Base-by-base conservation (phyloP, 768 basidiomycete genomes). In the Tylopilus balloui region DNA sequence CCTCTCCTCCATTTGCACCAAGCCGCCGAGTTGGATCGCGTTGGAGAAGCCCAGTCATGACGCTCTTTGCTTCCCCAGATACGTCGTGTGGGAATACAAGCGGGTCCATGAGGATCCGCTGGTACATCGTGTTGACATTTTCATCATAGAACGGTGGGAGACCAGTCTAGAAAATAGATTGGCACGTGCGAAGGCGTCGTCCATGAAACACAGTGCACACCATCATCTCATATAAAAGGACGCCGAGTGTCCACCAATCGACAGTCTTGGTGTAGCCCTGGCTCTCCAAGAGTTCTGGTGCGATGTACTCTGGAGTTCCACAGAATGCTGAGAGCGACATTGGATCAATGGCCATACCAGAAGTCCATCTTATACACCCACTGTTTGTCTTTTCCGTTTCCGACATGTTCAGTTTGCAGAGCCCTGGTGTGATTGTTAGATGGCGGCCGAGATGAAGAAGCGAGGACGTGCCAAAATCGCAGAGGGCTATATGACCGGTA, bases 91-190 rank as follows among this genome's bases (percentile, higher is more conserved):
- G 88, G 78, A 99, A 98, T 31, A 87, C 77, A 31, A 99, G 80
- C 1, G 94, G 95, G 61, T 99, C 95, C 21, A 84, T 79, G 21
- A 98, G 78, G 64, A 98, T 98, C 51, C 94, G 86, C 67, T 93
- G 88, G 65, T 95, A 94, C 93, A 94, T 96, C 36, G 88, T 87
- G 72, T 95, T 94, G 36, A 95, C 94, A 67, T 98, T 96, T 68
- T 99, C 95, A 61, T 97, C 94, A 67, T 97, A 99, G 78, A 96
- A 98, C 3, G 95, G 95, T 11, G 95, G 96, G 14, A 99, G 80
- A 29, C 95, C 95, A 6, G 95, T 91, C 83, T 96, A 62, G 27
- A 0, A n/a, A 17, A 32, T 32, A 6, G 23, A 15, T 53, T 29
- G 58, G 25, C 20, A 59, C 13, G 42, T 48, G 39, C 17, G n/a